A percentile compares a stretch with the other conserved stretches of the same genome.
phyloP scores from a whole-genome alignment of 2,329 filamentous ascomycete genomes.

The Penicillium sp. region DNA sequence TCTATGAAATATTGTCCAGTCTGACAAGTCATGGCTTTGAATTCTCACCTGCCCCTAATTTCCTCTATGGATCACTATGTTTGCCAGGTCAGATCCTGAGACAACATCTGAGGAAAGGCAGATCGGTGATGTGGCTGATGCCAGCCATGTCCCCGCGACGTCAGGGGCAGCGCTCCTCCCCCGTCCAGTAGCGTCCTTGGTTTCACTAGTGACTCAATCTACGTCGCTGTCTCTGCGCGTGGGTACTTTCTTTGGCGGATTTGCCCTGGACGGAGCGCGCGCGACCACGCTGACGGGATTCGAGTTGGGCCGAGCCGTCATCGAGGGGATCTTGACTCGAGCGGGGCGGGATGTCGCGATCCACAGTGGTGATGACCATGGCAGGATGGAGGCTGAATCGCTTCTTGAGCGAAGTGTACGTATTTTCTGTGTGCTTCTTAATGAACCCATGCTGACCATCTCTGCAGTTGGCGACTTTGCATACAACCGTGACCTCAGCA shows the following conservation, averaged over 20 bases:
- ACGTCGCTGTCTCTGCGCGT: conserved; percentile 44
- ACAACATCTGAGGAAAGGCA: not conserved
- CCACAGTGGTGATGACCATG: conserved; percentile 47
- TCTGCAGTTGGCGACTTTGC: conserved; percentile 40
- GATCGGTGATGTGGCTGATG: not conserved
- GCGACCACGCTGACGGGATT: conserved; percentile 44
- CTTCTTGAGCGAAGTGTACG: conserved; percentile 46
- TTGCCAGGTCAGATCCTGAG: not conserved
- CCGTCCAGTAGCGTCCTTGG: conserved; percentile 40
- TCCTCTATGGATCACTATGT: conserved; percentile 16
- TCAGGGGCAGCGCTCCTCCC: conserved; percentile 41
- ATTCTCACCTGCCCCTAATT: not conserved
- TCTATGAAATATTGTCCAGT: not conserved
- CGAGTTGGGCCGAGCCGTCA: conserved; percentile 43
- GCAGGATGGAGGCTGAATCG: conserved; percentile 41
- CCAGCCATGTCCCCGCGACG: conserved; percentile 26
- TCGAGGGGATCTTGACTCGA: conserved; percentile 43
- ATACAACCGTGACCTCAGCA: conserved; percentile 44
- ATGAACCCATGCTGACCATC: conserved; percentile 7
- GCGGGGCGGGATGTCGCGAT: conserved; percentile 44
- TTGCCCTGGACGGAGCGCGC: conserved; percentile 43
- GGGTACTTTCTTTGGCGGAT: conserved; percentile 42
- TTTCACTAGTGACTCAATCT: conserved; percentile 44
- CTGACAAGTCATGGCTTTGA: not conserved
- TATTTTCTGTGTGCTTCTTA: not conserved